phyloP scores from a whole-genome alignment of 2,329 filamentous ascomycete genomes.

The Talaromyces sp. region DNA sequence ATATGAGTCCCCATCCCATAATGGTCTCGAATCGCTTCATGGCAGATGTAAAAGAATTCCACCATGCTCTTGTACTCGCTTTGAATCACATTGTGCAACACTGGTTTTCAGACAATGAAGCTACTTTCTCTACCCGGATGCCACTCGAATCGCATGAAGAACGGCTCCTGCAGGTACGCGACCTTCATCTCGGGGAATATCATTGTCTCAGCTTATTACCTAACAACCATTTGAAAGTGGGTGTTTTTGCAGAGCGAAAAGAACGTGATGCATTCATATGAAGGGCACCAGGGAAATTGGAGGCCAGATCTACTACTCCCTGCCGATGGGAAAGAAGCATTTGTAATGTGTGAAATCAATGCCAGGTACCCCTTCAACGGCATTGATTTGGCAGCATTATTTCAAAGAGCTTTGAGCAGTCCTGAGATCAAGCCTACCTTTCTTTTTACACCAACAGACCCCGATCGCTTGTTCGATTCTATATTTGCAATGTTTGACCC shows the following conservation, averaged over 20 bases:
- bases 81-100: slow-evolving; percentile 20
- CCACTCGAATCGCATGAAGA: slow-evolving; percentile 20
- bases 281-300: slow-evolving; percentile 15
- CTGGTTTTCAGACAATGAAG: slow-evolving; percentile 20
- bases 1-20: neutral
- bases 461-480: slow-evolving; percentile 18
- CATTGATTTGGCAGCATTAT: slow-evolving; percentile 2
- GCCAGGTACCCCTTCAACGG: slow-evolving; percentile 19
- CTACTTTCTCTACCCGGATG: slow-evolving; percentile 18
- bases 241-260: neutral
- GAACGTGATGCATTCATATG: neutral
- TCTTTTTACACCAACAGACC: neutral
- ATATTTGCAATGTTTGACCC: slow-evolving; percentile 28
- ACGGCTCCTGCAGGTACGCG: slow-evolving; percentile 14
- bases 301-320: slow-evolving; percentile 19
- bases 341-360: slow-evolving; percentile 21
- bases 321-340: neutral
- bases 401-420: neutral
- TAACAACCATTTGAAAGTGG: too few relatives aligned
- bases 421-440: neutral
- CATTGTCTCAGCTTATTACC: too few relatives aligned
- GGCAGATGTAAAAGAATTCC: slow-evolving; percentile 8
- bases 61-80: slow-evolving; percentile 17
- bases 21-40: neutral
- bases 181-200: too few relatives aligned